A percentile compares a stretch with the other conserved stretches of the same genome.
Evolutionary conservation across 805 yeast species (phyloP).

Genomic region (Monosporozyma aerobia): DNA sequence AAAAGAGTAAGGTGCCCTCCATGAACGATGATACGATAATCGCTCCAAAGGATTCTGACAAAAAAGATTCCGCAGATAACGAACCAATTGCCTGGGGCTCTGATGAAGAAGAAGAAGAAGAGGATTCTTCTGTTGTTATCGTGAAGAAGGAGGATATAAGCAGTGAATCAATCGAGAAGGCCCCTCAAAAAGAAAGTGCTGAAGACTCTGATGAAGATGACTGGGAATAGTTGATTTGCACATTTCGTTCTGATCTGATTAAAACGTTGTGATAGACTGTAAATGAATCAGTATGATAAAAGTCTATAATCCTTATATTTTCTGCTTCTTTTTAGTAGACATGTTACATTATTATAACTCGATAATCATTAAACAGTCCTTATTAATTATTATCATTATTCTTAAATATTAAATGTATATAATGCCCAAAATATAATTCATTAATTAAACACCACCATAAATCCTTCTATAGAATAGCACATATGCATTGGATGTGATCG

Average conservation of each 20-base stretch:
- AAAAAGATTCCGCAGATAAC: constrained; percentile 31
- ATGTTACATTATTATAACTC: no score
- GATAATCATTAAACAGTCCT: not conserved
- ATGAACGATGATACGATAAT: constrained; percentile 64
- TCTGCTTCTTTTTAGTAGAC: no score
- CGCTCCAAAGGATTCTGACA: constrained; percentile 31
- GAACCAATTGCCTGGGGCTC: constrained; percentile 13
- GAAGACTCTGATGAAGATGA: constrained; percentile 47
- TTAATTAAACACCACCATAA: constrained; percentile 8
- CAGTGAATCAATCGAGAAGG: constrained; percentile 5
- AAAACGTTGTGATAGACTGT: not conserved
- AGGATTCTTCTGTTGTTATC: constrained; percentile 11
- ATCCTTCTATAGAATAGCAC: constrained; percentile 64
- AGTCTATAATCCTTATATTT: no score
- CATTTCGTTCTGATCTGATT: not conserved
- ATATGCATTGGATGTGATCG: constrained; percentile 68
- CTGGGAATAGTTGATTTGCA: constrained; percentile 42
- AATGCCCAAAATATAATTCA: not conserved
- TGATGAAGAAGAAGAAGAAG: constrained; percentile 10
- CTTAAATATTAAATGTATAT: not conserved
- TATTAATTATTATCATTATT: not conserved
- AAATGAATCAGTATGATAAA: not conserved
- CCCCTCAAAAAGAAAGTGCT: constrained; percentile 17
- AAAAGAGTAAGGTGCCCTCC: constrained; percentile 42
- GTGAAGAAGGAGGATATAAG: constrained; percentile 11